Conservation (phyloP, 208 protist species). For the Trypanosoma brucei region DNA sequence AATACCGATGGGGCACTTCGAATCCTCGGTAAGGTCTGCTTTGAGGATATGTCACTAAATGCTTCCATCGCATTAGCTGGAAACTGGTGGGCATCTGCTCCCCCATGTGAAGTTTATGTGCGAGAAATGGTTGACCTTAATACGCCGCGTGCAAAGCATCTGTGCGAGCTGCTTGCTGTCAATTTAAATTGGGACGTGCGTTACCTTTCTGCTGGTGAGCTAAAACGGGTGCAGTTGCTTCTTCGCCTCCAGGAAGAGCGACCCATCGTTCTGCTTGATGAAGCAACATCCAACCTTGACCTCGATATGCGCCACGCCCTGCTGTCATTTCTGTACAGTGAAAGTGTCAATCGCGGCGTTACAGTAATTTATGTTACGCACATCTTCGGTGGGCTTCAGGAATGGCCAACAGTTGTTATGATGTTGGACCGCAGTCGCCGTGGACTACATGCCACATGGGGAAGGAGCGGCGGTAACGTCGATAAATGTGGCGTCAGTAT, state of each 20-base stretch:
- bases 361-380: conserved; percentile 90
- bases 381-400: conserved; percentile 89
- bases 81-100: conserved; percentile 71
- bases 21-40: conserved; percentile 61
- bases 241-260: conserved; percentile 58
- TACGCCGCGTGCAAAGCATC: conserved; percentile 39
- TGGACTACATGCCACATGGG: conserved; percentile 38
- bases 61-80: conserved; percentile 53
- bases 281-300: conserved; percentile 91
- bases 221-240: conserved; percentile 87
- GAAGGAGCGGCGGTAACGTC: conserved; percentile 24
- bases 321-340: conserved; percentile 76
- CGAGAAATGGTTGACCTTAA: conserved; percentile 45
- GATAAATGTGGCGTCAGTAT: conserved; percentile 12
- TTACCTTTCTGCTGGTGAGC: conserved; percentile 77
- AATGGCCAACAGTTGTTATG: conserved; percentile 68
- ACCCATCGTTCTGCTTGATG: conserved; percentile 81
- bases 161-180: conserved; percentile 65
- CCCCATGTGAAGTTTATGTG: conserved; percentile 71
- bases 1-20: conserved; percentile 42
- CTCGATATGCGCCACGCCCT: conserved; percentile 80
- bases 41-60: conserved; percentile 73
- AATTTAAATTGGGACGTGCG: conserved; percentile 82
- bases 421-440: conserved; percentile 62
- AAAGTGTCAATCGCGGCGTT: conserved; percentile 72